phyloP scores from a whole-genome alignment of 192 early-diverging fungal genomes.

The Backusella parvicylindrica region DNA sequence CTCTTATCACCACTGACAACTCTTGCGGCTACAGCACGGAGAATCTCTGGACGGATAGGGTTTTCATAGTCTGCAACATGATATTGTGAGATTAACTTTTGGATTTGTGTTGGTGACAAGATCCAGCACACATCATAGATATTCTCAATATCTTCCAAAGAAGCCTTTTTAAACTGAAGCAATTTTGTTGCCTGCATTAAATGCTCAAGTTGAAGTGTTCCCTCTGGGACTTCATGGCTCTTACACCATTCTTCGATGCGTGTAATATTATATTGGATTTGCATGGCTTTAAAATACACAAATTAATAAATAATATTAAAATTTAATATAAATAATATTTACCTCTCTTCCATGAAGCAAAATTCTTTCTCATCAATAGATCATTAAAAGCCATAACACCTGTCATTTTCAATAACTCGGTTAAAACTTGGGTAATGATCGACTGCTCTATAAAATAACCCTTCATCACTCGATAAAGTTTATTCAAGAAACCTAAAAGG shows the following conservation, averaged over 20 bases:
- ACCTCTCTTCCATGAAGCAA: slow-evolving; percentile 98
- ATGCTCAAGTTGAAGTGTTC: slow-evolving; percentile 85
- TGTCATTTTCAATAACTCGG: slow-evolving; percentile 89
- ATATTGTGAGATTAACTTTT: slow-evolving; percentile 94
- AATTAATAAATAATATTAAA: not conserved
- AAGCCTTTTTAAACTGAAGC: slow-evolving; percentile 87
- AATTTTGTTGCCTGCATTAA: slow-evolving; percentile 96
- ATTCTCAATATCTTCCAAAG: slow-evolving; percentile 86
- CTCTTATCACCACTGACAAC: slow-evolving; percentile 83
- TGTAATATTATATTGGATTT: slow-evolving; percentile 98
- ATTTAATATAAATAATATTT: not conserved
- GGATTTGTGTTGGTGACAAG: slow-evolving; percentile 93
- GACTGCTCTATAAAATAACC: slow-evolving; percentile 94
- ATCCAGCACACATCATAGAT: slow-evolving; percentile 99
- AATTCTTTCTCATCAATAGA: slow-evolving; percentile 95
- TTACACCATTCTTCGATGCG: slow-evolving; percentile 99
- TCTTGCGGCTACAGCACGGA: slow-evolving; percentile 82
- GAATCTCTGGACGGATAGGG: slow-evolving; percentile 80
- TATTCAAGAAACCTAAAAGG: slow-evolving; percentile 86
- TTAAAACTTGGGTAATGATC: slow-evolving; percentile 88
- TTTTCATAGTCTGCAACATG: slow-evolving; percentile 94
- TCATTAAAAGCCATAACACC: slow-evolving; percentile 96
- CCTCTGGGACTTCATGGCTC: slow-evolving; percentile 85
- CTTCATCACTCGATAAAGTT: slow-evolving; percentile 89
- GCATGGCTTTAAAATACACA: slow-evolving; percentile 59